These are phyloP conservation scores for Podaxis rugospora DNA, from an alignment of 768 basidiomycete genomes.

Conservation along the genomic window DNA sequence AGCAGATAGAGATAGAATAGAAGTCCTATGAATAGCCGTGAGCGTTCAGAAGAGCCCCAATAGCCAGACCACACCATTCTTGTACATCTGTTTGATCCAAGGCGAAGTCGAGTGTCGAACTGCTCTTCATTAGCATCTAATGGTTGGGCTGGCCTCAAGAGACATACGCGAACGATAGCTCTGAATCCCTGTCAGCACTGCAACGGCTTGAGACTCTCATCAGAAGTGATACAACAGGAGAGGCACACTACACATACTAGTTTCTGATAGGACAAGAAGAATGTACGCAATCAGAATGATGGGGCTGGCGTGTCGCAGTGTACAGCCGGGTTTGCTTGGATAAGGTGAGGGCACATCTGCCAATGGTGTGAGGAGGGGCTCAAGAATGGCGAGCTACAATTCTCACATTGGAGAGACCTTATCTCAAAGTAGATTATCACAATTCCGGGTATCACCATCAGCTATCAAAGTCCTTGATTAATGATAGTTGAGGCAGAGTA, in stretches of 20 bases:
- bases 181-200: constrained; percentile 30
- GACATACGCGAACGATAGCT: constrained; percentile 34
- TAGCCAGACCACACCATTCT: constrained; percentile 26
- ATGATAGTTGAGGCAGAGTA: background rate
- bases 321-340: constrained; percentile 25
- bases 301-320: constrained; percentile 26
- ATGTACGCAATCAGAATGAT: constrained; percentile 36
- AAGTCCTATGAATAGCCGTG: constrained; percentile 23
- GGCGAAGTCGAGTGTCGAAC: constrained; percentile 30
- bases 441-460: constrained; percentile 26
- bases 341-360: constrained; percentile 14
- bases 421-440: constrained; percentile 30
- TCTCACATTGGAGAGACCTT: constrained; percentile 29
- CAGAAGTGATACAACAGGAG: background rate
- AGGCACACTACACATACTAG: constrained; percentile 23
- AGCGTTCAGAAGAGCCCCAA: background rate
- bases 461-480: constrained; percentile 15
- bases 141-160: background rate
- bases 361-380: background rate
- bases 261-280: constrained; percentile 33
- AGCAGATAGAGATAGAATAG: constrained; percentile 36
- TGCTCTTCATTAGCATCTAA: constrained; percentile 12
- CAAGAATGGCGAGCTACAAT: background rate
- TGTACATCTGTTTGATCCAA: constrained; percentile 34
- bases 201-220: constrained; percentile 25